phyloP scores from a whole-genome alignment of 495 filamentous ascomycete genomes.

The Antarctomyces pellizariae region DNA sequence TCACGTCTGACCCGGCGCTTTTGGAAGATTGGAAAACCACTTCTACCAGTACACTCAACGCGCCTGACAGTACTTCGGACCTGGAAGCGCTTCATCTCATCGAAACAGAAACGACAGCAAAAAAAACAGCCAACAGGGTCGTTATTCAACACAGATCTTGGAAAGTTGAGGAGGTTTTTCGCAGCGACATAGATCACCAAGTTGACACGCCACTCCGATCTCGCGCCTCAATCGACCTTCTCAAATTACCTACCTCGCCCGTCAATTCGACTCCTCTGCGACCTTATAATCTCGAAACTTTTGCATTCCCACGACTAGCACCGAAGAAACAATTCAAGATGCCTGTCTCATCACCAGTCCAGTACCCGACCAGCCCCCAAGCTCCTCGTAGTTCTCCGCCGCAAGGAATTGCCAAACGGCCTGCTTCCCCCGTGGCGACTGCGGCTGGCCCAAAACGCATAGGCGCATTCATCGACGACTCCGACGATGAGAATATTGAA shows the following conservation, averaged over 20 bases:
- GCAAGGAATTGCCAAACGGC: neutral
- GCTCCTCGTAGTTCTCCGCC: too few species aligned
- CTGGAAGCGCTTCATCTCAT: conserved; percentile 30
- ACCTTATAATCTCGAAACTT: too few species aligned
- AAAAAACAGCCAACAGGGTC: conserved; percentile 23
- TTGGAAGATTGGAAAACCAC: conserved; percentile 4
- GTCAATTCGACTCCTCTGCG: too few species aligned
- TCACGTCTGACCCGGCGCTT: conserved; percentile 6
- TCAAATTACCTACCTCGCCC: too few species aligned
- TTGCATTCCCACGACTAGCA: too few species aligned
- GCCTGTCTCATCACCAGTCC: too few species aligned
- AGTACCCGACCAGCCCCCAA: too few species aligned
- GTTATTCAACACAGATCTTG: conserved; percentile 42
- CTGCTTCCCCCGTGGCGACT: neutral
- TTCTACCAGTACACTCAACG: conserved; percentile 1
- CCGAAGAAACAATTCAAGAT: neutral
- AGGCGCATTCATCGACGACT: conserved; percentile 23
- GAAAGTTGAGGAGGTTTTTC: conserved; percentile 33
- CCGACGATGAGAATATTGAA: conserved; percentile 16
- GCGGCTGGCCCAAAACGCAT: conserved; percentile 15
- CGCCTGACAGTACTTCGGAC: neutral
- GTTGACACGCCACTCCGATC: conserved; percentile 2
- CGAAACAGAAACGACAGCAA: conserved; percentile 22
- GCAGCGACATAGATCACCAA: conserved; percentile 24
- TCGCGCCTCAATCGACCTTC: too few species aligned